Base-by-base conservation (phyloP, 140 eudicot species). In the Erigeron philadelphicus region DNA sequence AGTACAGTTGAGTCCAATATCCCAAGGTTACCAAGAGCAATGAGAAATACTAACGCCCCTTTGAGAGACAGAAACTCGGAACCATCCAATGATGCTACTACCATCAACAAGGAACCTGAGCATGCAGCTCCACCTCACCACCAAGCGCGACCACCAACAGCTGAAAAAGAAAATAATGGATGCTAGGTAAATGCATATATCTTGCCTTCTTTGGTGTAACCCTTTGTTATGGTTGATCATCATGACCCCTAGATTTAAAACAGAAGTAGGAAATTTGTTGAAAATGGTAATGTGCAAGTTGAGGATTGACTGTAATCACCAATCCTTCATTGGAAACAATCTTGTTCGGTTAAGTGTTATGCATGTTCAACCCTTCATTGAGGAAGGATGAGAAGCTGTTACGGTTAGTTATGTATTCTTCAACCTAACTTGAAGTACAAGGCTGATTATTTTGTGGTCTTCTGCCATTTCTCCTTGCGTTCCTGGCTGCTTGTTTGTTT, bases 1-100 rank as follows among this genome's bases (percentile, higher is more conserved):
- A 80, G 71, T 48, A 69, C 19, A 3, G 62, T 25, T 8, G 96
- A 80, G 23, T 64, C 59, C 61, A 87, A 81, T 42, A 83, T 81
- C 73, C 86, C 95, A 11, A 85, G 73, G 78, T 72, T 94, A 48
- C 97, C 99, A 0, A 82, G 97, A 77, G 95, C 99, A 0, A 87
- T 89, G 86, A 70, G 95, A 49, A 78, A 72, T 61, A 7, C 65
- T 75, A 84, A 83, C 25, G 57, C 72, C 11, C 86, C 82, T 4
- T 67, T 87, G 49, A 85, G 84, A 75, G 96, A 88, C 42, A 83
- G 88, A 80, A 93, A 93, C 68, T 65, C 86, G 0, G 94, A 93
- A 42, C 82, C 66, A 56, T 55, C 78, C 4, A 65, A 1, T 52
- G 83, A 75, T 72, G 43, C 65, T 7, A 56, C 54, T 19, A 61